These are phyloP conservation scores for Psilocybe tampanensis DNA, from an alignment of 768 basidiomycete genomes.

Conservation along the genomic window DNA sequence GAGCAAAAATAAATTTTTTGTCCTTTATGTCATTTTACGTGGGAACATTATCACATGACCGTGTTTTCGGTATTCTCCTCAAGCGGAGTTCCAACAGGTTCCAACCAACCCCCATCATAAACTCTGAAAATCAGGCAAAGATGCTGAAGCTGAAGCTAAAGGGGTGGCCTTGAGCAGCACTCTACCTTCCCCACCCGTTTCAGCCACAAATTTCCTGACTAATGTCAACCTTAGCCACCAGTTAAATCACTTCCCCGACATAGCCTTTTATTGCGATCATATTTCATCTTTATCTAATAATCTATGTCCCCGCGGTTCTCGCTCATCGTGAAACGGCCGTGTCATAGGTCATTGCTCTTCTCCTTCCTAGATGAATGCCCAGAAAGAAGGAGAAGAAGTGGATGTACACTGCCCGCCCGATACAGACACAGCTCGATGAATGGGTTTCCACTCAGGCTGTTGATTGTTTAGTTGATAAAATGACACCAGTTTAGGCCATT, in stretches of 20 bases:
- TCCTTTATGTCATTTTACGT: background rate
- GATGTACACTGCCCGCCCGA: background rate
- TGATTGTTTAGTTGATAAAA: no score
- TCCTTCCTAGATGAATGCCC: background rate
- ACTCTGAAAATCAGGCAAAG: background rate
- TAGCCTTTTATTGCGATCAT: background rate
- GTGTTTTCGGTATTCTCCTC: background rate
- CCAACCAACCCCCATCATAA: no score
- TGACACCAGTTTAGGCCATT: no score
- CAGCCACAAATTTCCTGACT: no score
- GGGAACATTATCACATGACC: slow-evolving; percentile 9
- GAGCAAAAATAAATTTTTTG: slow-evolving; percentile 6
- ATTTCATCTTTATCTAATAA: background rate
- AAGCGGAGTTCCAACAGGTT: background rate
- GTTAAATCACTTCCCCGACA: no score
- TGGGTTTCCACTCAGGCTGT: no score
- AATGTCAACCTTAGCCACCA: no score
- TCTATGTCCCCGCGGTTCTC: background rate
- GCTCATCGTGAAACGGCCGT: background rate
- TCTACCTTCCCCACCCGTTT: background rate
- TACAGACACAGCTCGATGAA: background rate
- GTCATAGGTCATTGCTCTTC: background rate
- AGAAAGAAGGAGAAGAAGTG: no score
- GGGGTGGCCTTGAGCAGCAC: no score
- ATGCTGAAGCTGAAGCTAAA: no score